phyloP scores from a whole-genome alignment of 2,329 filamentous ascomycete species.

The Fusarium oligoseptatum region DNA sequence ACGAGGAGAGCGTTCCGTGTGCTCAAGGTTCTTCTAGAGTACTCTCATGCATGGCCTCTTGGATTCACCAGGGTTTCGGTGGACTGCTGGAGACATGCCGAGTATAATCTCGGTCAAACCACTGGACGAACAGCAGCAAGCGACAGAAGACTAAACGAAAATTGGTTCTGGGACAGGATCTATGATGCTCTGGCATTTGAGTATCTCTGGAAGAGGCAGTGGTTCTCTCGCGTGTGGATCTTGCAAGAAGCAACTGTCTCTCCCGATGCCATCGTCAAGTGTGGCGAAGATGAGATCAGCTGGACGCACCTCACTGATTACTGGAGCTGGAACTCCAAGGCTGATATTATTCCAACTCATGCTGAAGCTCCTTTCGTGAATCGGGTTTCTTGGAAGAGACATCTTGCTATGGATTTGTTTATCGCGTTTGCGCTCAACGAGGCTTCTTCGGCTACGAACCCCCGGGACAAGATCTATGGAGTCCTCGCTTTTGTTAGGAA shows the following conservation, averaged over 20 bases:
- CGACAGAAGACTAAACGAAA: background rate
- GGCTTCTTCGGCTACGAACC: background rate
- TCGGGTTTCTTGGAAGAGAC: background rate
- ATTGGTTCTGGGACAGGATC: background rate
- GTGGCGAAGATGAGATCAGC: background rate
- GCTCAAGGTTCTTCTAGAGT: background rate
- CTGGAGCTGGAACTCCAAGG: background rate
- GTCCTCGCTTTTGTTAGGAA: background rate
- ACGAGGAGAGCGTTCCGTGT: background rate
- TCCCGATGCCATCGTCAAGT: background rate
- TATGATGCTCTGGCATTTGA: background rate
- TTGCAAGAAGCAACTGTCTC: background rate
- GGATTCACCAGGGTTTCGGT: background rate
- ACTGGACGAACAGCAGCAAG: background rate
- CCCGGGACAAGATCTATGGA: background rate
- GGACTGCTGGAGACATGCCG: background rate
- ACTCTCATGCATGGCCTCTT: background rate
- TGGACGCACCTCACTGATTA: background rate
- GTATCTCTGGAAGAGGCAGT: background rate
- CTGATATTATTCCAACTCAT: background rate
- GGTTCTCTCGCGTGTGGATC: background rate
- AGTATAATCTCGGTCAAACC: background rate
- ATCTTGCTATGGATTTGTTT: background rate
- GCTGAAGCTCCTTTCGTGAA: background rate
- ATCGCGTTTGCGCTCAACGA: background rate